Evolutionary conservation across 2,329 filamentous ascomycete genomes (phyloP).

Genomic region (Hypoxylon sp.): DNA sequence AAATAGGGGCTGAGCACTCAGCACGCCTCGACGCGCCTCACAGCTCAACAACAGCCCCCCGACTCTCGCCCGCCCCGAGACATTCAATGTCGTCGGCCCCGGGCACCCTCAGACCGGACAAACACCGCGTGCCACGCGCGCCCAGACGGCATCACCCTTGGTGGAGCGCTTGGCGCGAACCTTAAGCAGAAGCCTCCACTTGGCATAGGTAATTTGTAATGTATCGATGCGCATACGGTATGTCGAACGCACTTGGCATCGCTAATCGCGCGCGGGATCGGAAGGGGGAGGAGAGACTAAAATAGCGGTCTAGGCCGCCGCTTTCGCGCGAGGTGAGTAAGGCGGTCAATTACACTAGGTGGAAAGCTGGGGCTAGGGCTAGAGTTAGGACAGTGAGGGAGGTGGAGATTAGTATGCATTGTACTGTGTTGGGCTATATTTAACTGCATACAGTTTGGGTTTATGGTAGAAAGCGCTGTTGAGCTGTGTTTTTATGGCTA

Average conservation of each 20-base stretch:
- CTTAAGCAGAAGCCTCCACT: slow-evolving; percentile 4
- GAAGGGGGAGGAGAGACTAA: neutral
- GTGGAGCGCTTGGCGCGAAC: neutral
- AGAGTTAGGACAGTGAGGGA: neutral
- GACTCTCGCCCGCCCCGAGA: neutral
- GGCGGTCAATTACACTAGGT: neutral
- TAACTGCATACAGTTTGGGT: neutral
- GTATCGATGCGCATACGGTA: too few species aligned
- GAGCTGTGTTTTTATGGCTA: neutral
- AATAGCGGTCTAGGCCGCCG: neutral
- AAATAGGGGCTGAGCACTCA: neutral
- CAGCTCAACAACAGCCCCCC: neutral
- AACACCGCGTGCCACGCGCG: neutral
- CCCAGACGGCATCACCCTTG: slow-evolving; percentile 4
- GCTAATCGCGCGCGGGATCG: neutral
- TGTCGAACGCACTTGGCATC: slow-evolving; percentile 1
- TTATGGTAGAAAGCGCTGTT: neutral
- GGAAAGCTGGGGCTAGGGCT: neutral
- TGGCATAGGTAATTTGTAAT: neutral
- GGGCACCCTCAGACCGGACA: neutral
- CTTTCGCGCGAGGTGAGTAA: neutral
- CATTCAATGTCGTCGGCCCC: slow-evolving; percentile 1
- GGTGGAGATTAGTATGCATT: neutral
- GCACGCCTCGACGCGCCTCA: neutral
- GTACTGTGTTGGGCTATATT: neutral